Evolutionary conservation across 257 asterid species (phyloP), one percentile per base, ranked within the genome.

Genomic region (Przewalskia tangutica): DNA sequence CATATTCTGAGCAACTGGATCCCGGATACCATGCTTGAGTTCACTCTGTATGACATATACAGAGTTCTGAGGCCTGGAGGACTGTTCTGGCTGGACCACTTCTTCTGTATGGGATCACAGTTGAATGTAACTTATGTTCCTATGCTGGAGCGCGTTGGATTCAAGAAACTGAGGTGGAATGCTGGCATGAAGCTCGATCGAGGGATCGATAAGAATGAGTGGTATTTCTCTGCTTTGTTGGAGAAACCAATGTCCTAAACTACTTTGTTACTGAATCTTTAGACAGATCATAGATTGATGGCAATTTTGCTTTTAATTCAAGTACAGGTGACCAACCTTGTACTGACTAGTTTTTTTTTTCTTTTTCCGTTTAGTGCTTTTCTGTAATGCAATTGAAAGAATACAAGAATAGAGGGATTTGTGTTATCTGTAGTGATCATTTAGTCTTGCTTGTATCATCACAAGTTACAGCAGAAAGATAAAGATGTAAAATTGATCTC

Each of bases 31-130:
- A 88, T 88, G 89, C 90, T 89, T 0, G 94, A 89, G 87, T 84
- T 90, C 32, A 70, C 79, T 3, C 84, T 89, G 50, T 90, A 83
- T 53, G 94, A 88, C 40, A 85, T 90, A 36, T 89, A 89, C 75
- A 84, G 93, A 66, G 91, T 88, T 83, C 42, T 92, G 79, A 90
- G 91, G 83, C 93, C 91, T 4, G 93, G 94, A 3, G 97, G 92
- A 2, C 65, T 91, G 6, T 89, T 92, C 82, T 89, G 94, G 93
- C 88, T 92, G 1, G 97, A 92, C 73, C 86, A 88, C 5, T 92
- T 92, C 50, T 92, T 92, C 88, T 90, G 91, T 81, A 44, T 83
- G 8, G 90, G 94, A 7, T 82, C 91, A 34, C 93, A 90, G 91
- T 62, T 89, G 76, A 90, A 89, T 58, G 67, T 64, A 5, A 87